Evolutionary conservation across 2,329 filamentous ascomycete genomes (phyloP), one percentile per base, ranked within the genome.

Genomic region (Cordyceps pruinosa): DNA sequence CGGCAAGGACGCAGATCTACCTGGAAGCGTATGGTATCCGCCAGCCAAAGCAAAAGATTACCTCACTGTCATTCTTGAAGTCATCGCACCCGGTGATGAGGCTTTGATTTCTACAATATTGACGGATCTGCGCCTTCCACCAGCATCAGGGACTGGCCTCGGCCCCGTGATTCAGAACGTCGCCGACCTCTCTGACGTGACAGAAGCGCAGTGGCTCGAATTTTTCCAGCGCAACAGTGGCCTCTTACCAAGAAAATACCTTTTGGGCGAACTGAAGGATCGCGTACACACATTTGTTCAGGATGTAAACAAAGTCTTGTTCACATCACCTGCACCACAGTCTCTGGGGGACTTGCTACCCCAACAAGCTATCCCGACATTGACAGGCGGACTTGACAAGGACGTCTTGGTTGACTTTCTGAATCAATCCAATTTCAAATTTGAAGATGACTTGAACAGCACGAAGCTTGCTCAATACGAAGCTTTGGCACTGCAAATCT

Each of bases 281-380:
- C 45, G 54, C 15, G 54, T 56, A n/a, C 54, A 56, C 23, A 17
- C 54, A 5, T 49, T 56, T 23, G 54, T 56, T 15, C 54, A 56
- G 37, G 45, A 56, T 21, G 28, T 49, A 5, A 49, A 46, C 17
- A 56, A 49, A 25, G 45, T 56, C 23, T 25, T 56, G 19, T 56
- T 56, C 34, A 37, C 37, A 4, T 56, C 37, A n/a, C 54, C 54
- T 9, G 39, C 52, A 15, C 52, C 41, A 23, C 42, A 56, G 25
- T 26, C 52, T 21, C 25, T 37, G 13, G 52, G 30, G 10, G 42
- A 23, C n/a, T 23, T 30, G n/a, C 37, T 19, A 15, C 30, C 42
- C 5, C 52, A 28, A 23, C n/a, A 28, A 17, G 21, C 21, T 9
- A 41, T 45, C 21, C 52, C 52, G 13, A 47, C 21, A 4, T 47